Evolutionary conservation across 106 monocot species (phyloP), one percentile per base, ranked within the genome.

Genomic region (Apostasia ramifera): DNA sequence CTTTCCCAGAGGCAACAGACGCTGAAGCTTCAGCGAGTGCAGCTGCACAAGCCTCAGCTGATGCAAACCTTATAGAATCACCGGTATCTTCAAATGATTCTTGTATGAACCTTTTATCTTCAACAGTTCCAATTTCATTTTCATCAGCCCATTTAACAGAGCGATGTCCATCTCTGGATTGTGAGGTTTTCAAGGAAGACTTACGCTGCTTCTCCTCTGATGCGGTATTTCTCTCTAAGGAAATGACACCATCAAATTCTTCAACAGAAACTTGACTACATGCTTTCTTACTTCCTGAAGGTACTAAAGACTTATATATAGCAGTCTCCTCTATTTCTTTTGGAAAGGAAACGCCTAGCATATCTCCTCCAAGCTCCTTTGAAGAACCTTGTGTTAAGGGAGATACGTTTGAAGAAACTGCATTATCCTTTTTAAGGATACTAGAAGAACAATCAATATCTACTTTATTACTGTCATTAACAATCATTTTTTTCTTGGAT

Each of bases 131-230:
- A 8, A 9, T 51, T 52, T 67, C 44, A n/a, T 53, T 56, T 69
- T 78, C 79, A 58, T 93, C 93, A 50, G 90, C 90, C 93, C 98
- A 99, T 71, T 74, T 93, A 61, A 99, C 90, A 72, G 72, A 74
- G 15, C 50, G 68, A 3, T 69, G 69, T 61, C 39, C 62, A 48
- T 51, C 52, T 61, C 79, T 84, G 3, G 83, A 67, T 46, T 69
- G 59, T 40, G 70, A 40, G 63, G 56, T 60, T 76, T 86, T 99
- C 63, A 99, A 65, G 11, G 85, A 93, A 47, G 98, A 80, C 59
- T 82, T 93, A 38, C 82, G 63, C 10, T 44, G 41, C 50, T 69
- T 66, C 47, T 55, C 61, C 38, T 74, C n/a, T 44, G 65, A 60
- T 51, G 10, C 66, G 51, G 6, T 47, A 44, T 52, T 70, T 43